phyloP scores from a whole-genome alignment of 768 basidiomycete species.

The Pleurotus salmoneostramineus region DNA sequence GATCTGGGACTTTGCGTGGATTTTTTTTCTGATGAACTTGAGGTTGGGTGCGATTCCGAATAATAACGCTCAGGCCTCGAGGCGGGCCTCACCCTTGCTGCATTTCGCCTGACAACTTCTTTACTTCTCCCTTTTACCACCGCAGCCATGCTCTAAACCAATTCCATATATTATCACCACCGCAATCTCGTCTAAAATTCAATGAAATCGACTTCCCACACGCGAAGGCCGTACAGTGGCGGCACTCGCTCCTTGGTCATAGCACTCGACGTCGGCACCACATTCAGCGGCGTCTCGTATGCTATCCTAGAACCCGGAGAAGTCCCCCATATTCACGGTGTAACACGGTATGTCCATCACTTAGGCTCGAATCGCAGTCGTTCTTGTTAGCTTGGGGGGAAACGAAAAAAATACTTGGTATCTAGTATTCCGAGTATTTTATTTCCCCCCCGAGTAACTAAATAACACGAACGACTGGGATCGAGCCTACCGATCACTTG shows the following conservation, averaged over 20 bases:
- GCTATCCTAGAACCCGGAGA: conserved; percentile 80
- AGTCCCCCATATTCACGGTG: conserved; percentile 76
- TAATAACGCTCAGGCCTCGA: conserved; percentile 6
- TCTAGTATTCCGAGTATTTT: background rate
- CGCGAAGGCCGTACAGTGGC: conserved; percentile 73
- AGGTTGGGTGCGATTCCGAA: background rate
- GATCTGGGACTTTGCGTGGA: conserved; percentile 15
- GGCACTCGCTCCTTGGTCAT: conserved; percentile 62
- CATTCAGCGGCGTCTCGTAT: conserved; percentile 81
- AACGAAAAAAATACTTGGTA: no score
- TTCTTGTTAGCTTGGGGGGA: no score
- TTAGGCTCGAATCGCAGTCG: no score
- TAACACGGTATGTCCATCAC: conserved; percentile 72
- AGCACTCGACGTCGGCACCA: conserved; percentile 80
- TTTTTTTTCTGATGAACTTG: conserved; percentile 1
- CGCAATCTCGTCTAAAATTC: conserved; percentile 7
- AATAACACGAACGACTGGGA: no score
- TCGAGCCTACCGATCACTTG: background rate
- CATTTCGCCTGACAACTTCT: conserved; percentile 5
- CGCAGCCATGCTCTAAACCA: background rate
- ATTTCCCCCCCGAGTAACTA: no score
- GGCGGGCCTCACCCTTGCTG: background rate
- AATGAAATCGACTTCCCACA: conserved; percentile 56
- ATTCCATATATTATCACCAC: background rate
- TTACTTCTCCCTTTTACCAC: background rate